These are phyloP conservation scores for Babesia ovata DNA, from an alignment of 169 alveolate genomes.

Conservation along the genomic window DNA sequence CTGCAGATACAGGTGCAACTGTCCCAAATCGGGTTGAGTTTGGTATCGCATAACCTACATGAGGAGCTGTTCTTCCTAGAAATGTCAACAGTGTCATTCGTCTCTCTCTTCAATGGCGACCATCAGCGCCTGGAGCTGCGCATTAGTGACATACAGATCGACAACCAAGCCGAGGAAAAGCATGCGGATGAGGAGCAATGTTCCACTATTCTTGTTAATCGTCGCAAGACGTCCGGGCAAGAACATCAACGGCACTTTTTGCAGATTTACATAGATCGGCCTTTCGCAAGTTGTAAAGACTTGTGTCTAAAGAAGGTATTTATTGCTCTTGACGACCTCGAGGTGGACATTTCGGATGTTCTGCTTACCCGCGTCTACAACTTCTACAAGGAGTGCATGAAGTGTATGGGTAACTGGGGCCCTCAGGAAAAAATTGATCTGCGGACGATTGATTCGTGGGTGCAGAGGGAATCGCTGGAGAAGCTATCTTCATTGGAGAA, in stretches of 20 bases:
- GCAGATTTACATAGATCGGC: slow-evolving; percentile 80
- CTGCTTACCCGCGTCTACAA: slow-evolving; percentile 44
- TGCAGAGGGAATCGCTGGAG: slow-evolving; percentile 40
- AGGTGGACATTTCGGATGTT: slow-evolving; percentile 75
- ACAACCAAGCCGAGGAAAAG: slow-evolving; percentile 77
- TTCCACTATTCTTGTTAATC: slow-evolving; percentile 71
- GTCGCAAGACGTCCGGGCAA: slow-evolving; percentile 55
- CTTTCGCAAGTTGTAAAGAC: slow-evolving; percentile 78
- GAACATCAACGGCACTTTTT: slow-evolving; percentile 63
- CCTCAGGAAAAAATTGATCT: slow-evolving; percentile 35
- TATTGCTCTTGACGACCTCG: slow-evolving; percentile 78
- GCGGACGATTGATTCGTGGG: slow-evolving; percentile 54
- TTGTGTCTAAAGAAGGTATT: slow-evolving; percentile 75
- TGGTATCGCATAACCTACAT: slow-evolving; percentile 77
- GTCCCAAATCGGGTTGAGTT: slow-evolving; percentile 80
- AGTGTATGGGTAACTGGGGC: slow-evolving; percentile 34
- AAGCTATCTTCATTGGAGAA: slow-evolving; percentile 37
- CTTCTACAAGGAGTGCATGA: slow-evolving; percentile 67
- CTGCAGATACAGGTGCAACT: slow-evolving; percentile 65
- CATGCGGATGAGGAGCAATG: slow-evolving; percentile 44
- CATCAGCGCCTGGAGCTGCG: slow-evolving; percentile 78
- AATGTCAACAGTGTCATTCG: slow-evolving; percentile 74
- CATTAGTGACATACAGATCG: slow-evolving; percentile 82
- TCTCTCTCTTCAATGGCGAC: slow-evolving; percentile 79
- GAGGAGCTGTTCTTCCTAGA: slow-evolving; percentile 85